Percentiles rank a stretch among this genome's conserved stretches.
Conservation (phyloP, 345 rosid species). For the Eucalyptus rudis region DNA sequence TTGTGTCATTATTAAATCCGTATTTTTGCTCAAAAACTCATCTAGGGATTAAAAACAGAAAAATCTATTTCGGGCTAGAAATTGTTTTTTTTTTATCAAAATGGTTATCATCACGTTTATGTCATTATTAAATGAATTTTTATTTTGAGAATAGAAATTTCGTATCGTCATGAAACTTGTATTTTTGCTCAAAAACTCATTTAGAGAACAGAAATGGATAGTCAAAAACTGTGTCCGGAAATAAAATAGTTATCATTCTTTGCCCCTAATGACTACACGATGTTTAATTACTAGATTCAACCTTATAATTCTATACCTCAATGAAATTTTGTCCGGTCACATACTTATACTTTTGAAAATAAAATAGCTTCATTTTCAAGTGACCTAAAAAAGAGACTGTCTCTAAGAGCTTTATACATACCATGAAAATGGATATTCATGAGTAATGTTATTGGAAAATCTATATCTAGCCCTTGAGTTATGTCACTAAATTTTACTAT, state of each 20-base stretch:
- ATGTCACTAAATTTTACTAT: background rate
- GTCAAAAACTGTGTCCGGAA: too few species aligned
- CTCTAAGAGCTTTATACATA: background rate
- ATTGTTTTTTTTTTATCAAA: too few species aligned
- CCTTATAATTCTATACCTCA: background rate
- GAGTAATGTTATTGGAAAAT: background rate
- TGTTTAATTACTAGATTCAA: background rate
- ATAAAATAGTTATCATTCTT: too few species aligned
- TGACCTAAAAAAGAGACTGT: background rate
- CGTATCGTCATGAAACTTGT: fast-evolving
- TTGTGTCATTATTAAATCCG: too few species aligned
- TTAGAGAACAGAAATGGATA: too few species aligned
- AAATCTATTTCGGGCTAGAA: too few species aligned
- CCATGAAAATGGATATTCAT: background rate
- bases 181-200: too few species aligned
- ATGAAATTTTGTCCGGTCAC: background rate
- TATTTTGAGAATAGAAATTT: too few species aligned
- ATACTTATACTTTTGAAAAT: background rate
- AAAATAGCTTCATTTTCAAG: background rate
- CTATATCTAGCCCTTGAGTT: background rate
- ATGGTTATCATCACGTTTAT: too few species aligned
- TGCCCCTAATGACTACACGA: background rate
- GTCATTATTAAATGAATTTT: too few species aligned
- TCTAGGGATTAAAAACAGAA: too few species aligned
- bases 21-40: too few species aligned